Evolutionary conservation across 2,329 filamentous ascomycete species (phyloP), one percentile per base, ranked within the genome.

Genomic region (Nakataea oryzae): DNA sequence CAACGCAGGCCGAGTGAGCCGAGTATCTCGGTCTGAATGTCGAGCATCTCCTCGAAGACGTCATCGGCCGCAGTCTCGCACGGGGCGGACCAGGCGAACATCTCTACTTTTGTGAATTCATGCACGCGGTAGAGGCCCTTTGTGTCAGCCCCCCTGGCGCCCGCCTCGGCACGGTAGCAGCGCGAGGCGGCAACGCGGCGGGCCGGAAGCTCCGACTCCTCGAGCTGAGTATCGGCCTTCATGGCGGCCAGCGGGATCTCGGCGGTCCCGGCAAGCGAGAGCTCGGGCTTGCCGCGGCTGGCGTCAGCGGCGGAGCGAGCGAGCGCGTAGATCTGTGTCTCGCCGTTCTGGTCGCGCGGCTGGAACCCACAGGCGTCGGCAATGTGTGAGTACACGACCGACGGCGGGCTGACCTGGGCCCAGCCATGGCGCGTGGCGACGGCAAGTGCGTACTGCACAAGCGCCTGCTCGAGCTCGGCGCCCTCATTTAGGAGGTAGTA

Each of bases 81-180:
- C 1, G 90, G 85, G 32, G 81, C 69, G 5, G 91, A 89, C 95
- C 95, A 99, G 0, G 89, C 92, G 72, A 99, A 97, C 80, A 99
- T 87, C 75, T 99, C 95, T 0, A 99, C 93, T 74, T 99, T 99
- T 30, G 92, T 96, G 75, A 99, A 99, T 75, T 99, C 95, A 75
- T 99, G 95, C 3, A 99, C 95, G 30, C 95, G 88, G 76, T 97
- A 99, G 1, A 99, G 78, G 6, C 95, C 95, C 76, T 96, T 97
- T 1, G 93, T 96, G 68, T 95, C 91, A 28, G 89, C 87, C 32
- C 95, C 95, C 54, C 93, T 83, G 0, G 92, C 90, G 34, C 95
- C 95, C 0, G 95, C 95, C 76, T 99, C 95, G 57, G 95, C 95
- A 61, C 95, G 89, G 75, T 96, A 99, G 79, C 93, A 96, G n/a